Base-by-base conservation (phyloP, 345 rosid genomes). In the Citrus sp. region DNA sequence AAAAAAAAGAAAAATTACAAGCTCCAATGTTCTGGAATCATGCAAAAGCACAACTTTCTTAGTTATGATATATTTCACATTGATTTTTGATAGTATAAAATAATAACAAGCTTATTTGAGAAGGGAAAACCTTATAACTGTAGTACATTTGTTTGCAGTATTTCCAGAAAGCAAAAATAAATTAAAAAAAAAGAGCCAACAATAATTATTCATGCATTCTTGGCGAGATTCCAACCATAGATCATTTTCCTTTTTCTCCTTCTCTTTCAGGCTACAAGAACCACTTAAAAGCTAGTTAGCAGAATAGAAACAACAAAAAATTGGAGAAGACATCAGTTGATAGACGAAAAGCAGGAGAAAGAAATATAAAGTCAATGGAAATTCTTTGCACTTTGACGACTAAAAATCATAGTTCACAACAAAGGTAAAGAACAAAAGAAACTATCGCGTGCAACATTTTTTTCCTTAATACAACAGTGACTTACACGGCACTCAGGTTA, bases 401-500 rank as follows among this genome's bases (percentile, higher is more conserved):
- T 55, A 14, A 34, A 9, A 46, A n/a, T 21, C 3, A 4, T 42
- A 58, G 27, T 25, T 60, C 68, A 69, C 70, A 70, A 32, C 19
- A 78, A 62, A 62, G 7, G 10, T 2, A 37, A 64, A 46, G 21
- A 66, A 67, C 79, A 49, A 54, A 9, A 30, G 16, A 65, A 46
- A 61, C 42, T 14, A 70, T 46, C 46, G 18, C 28, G 21, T 56
- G 68, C 76, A 51, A 76, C 30, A 22, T 7, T 0, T 37, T 71
- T 21, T 59, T 1, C 16, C 42, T 74, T n/a, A 38, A 78, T 8
- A 75, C 72, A 74, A 64, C 37, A 80, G 14, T 14, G 64, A 61
- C 40, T 49, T 13, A 64, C 32, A 40, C 21, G 30, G 76, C 55
- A 75, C 35, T 18, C 46, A 13, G 7, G 64, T 70, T 70, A 62